Evolutionary conservation across 176 grass and related monocot genomes (phyloP), one percentile per base, ranked within the genome.

Genomic region (Melocanna baccifera): DNA sequence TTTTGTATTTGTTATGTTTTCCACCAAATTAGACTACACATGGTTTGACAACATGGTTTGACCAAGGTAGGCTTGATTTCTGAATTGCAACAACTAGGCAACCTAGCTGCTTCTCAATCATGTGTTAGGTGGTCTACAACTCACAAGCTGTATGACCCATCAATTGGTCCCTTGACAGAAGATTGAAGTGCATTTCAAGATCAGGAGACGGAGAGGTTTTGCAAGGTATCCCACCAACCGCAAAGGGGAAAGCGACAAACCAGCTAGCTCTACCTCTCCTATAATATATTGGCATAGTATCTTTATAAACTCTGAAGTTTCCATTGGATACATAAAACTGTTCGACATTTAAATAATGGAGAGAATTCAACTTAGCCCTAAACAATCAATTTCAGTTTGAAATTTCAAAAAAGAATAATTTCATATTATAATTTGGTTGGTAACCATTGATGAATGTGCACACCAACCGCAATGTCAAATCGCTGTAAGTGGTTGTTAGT

Each of bases 91-190:
- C 61, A 59, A 51, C 67, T 48, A n/a, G 14, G 22, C 50, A 28
- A 23, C 48, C 47, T 74, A 28, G 58, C 26, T 20, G 36, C 57
- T 36, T 73, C 75, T 73, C 26, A 58, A 85, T 80, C 76, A 85
- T 22, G 26, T 23, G 76, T 80, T 89, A 25, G 82, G 82, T 85
- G 62, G 51, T 80, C 13, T 80, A 34, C 82, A 69, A 68, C 59
- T 89, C 62, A 82, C 62, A 68, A 51, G 16, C 62, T 59, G 32
- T 63, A 28, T 4, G 19, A 48, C 84, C 22, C 51, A 39, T 10
- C 41, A 10, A 10, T 41, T 59, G 81, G 76, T 61, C 20, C 55
- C 59, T 37, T 22, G 3, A 59, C 2, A 74, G 41, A 59, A 39
- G 6, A 37, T n/a, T 14, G 67, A 79, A 76, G 9, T 5, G 39